Evolutionary conservation across 2,329 filamentous ascomycete genomes (phyloP), one percentile per base, ranked within the genome.

Genomic region (Ceratocystis cubensis): DNA sequence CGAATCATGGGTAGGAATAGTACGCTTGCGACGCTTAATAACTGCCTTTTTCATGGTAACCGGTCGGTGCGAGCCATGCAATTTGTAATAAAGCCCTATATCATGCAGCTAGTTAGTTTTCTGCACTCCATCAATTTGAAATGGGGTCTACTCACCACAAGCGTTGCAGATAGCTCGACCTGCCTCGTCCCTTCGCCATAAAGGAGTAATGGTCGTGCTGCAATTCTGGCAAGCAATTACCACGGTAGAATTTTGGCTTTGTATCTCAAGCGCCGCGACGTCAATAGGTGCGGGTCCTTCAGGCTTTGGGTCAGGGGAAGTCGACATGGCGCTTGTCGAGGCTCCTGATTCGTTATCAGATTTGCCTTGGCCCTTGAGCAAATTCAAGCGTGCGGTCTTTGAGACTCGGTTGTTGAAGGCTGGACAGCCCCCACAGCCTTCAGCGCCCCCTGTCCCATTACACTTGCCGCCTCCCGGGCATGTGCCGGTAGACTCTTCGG

Each of bases 31-130:
- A 69, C 94, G 85, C 76, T 99, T 97, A 75, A 99, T 99, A 30
- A 96, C 89, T 2, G 91, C 88, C 75, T 96, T 97, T 76, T 97
- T 99, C 94, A 99, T 97, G n/a, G 91, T 91, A 4, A 94, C 90
- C 0, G 94, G 94, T 53, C 94, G 84, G 75, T 96, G 93, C 37
- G 91, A 86, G 65, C 92, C 92, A 74, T 99, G 94, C 2, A 99
- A 84, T 76, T 97, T 97, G 78, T 95, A 91, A 75, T 99, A 99
- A 2, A 99, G 79, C 3, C 93, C 91, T 96, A 70, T 3, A 30
- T 41, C 15, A n/a, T 37, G 5, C 28, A 22, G 8, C 20, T 4
- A 5, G 50, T 56, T 56, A 56, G 50, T 56, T 56, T 25, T 41
- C 48, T 53, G 4, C 48, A 20, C 17, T 8, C n/a, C 48, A 22